phyloP scores from a whole-genome alignment of 2,329 filamentous ascomycete species.

The Zelopaecilomyces penicillatus region DNA sequence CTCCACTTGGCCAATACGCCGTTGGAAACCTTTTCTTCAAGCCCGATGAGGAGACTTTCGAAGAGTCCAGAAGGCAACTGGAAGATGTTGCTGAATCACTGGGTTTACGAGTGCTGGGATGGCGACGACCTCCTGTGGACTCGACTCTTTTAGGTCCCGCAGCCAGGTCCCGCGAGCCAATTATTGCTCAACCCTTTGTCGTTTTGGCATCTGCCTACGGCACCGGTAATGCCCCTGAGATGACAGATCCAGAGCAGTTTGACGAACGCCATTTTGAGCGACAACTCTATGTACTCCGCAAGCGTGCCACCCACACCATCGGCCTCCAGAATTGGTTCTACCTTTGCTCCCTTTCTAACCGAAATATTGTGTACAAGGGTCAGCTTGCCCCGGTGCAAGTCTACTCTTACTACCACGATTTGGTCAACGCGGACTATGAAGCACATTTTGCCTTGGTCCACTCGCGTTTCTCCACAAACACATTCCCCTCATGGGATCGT shows the following conservation, averaged over 20 bases:
- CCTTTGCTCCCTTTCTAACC: slow-evolving; percentile 90
- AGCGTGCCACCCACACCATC: slow-evolving; percentile 89
- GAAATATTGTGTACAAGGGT: slow-evolving; percentile 98
- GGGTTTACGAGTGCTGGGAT: slow-evolving; percentile 84
- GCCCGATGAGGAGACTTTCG: slow-evolving; percentile 81
- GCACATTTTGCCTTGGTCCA: slow-evolving; percentile 95
- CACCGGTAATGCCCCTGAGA: slow-evolving; percentile 66
- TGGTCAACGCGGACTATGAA: slow-evolving; percentile 95
- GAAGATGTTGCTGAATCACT: slow-evolving; percentile 86
- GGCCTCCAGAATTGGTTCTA: slow-evolving; percentile 99
- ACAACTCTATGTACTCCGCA: slow-evolving; percentile 88
- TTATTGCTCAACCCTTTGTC: slow-evolving; percentile 92
- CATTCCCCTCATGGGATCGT: slow-evolving; percentile 96
- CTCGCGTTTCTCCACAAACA: slow-evolving; percentile 96
- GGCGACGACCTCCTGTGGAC: slow-evolving; percentile 92
- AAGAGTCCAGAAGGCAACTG: slow-evolving; percentile 85
- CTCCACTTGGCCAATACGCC: slow-evolving; percentile 85
- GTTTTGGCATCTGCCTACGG: slow-evolving; percentile 82
- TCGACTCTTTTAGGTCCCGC: slow-evolving; percentile 88
- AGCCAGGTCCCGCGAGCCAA: slow-evolving; percentile 86
- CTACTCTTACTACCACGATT: slow-evolving; percentile 95
- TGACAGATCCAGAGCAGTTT: slow-evolving; percentile 69
- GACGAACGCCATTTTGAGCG: slow-evolving; percentile 82
- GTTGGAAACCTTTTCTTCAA: slow-evolving; percentile 99
- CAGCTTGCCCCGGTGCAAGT: slow-evolving; percentile 91